Evolutionary conservation across 495 filamentous ascomycete species (phyloP), one percentile per base, ranked within the genome.

Genomic region (Hyaloscypha hepaticicola): DNA sequence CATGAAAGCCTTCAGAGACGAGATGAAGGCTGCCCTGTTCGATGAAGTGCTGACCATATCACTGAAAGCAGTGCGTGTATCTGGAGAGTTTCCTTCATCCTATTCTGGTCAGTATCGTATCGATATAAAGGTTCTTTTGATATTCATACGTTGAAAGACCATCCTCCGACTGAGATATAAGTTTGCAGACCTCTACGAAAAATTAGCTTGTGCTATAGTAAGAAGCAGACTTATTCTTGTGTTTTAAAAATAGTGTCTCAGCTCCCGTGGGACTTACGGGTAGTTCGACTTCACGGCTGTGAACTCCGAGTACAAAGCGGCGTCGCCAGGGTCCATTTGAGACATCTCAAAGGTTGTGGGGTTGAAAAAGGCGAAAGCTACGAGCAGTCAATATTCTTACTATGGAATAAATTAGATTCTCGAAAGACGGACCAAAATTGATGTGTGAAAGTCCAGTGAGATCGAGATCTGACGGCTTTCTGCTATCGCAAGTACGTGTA

Each of bases 151-250:
- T 64, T 77, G 63, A 81, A 79, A 0, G 73, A 69, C 78, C 79
- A 83, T 19, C 80, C 80, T 14, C 80, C 82, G 16, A 82, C 61
- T 9, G 73, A 60, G 12, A 83, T 65, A 59, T 65, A 78, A 9
- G 74, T 70, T 66, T 80, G 55, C 0, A 80, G 68, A 1, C 66
- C 71, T 8, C 61, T 51, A 25, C 5, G n/a, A 27, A 41, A 38
- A 22, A 31, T 59, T 34, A 34, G 31, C 5, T 5, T 34, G 5
- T 5, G 31, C 12, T 5, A 34, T 34, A 5, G 12, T 34, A 41
- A 41, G 38, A 41, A 41, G 38, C n/a, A n/a, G n/a, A n/a, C n/a
- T n/a, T n/a, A 24, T 29, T 57, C 14, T 27, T 16, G 31, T 21
- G 8, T 26, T 16, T 57, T 57, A 12, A 26, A 11, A 9, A 59